These are phyloP conservation scores for Chalaropsis ovoidea DNA, from an alignment of 2,329 filamentous ascomycete species.

Conservation along the genomic window DNA sequence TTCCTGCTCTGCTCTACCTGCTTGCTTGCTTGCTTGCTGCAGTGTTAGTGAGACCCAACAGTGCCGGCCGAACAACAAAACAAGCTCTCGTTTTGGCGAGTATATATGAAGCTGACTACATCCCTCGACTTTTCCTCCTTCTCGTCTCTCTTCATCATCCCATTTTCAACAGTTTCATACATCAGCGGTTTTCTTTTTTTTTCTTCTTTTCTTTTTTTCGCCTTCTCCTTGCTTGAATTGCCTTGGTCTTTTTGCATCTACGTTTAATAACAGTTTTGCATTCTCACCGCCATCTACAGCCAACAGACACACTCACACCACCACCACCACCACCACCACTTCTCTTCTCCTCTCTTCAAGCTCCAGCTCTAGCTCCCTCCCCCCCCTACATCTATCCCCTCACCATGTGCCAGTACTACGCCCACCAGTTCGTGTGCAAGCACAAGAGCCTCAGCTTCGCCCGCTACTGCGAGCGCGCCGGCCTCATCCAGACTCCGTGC, in stretches of 20 bases:
- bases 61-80: conserved; percentile 10
- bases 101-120: conserved; percentile 14
- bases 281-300: not conserved
- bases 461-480: conserved; percentile 33
- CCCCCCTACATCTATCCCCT: not conserved
- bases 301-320: not conserved
- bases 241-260: conserved; percentile 11
- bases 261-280: conserved; percentile 6
- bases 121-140: not conserved
- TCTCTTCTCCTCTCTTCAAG: not conserved
- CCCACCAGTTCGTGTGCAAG: conserved; percentile 33
- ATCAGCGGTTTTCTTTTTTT: not conserved
- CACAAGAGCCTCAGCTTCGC: conserved; percentile 33
- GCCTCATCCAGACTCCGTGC: conserved; percentile 34
- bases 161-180: not conserved
- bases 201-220: not conserved
- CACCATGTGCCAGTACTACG: conserved; percentile 35
- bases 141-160: conserved; percentile 6
- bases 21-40: not conserved
- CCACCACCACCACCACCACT: not conserved
- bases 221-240: not conserved
- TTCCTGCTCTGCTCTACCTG: not conserved
- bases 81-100: conserved; percentile 7
- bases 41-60: conserved; percentile 6
- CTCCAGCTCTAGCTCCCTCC: not conserved